These are phyloP conservation scores for Epichloe hybrida DNA, from an alignment of 2,329 filamentous ascomycete genomes.

Conservation along the genomic window DNA sequence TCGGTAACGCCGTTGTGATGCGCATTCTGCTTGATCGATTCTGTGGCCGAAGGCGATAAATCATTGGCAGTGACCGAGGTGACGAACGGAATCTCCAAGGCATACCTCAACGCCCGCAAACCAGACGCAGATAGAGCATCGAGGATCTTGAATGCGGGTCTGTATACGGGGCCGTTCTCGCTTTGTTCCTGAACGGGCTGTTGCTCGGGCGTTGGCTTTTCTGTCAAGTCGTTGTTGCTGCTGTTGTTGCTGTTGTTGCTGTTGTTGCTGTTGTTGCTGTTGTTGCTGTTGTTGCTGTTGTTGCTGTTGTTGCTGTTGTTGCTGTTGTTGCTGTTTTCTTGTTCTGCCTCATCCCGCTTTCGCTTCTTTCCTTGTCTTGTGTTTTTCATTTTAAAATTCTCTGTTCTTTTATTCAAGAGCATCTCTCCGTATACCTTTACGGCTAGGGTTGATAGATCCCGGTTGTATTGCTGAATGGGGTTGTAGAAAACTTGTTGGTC, in stretches of 20 bases:
- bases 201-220: slow-evolving; percentile 2
- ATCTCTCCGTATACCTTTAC: slow-evolving; percentile 82
- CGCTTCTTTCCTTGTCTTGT: slow-evolving; percentile 32
- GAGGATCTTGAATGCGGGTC: slow-evolving; percentile 61
- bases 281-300: neutral
- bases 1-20: slow-evolving; percentile 63
- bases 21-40: slow-evolving; percentile 74
- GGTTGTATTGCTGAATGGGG: slow-evolving; percentile 97
- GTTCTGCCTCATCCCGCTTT: slow-evolving; percentile 25
- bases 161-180: slow-evolving; percentile 17
- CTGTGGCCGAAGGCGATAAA: slow-evolving; percentile 61
- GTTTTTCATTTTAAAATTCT: slow-evolving; percentile 22
- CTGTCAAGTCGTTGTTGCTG: neutral
- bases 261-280: neutral
- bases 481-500: slow-evolving; percentile 91
- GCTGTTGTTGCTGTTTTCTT: neutral
- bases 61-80: slow-evolving; percentile 84
- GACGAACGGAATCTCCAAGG: slow-evolving; percentile 74
- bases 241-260: neutral
- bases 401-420: slow-evolving; percentile 30
- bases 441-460: slow-evolving; percentile 82
- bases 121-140: slow-evolving; percentile 93
- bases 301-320: neutral
- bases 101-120: slow-evolving; percentile 79
- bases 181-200: slow-evolving; percentile 6